Conservation (phyloP, 2,329 filamentous ascomycete species). For the Colletotrichum siamense region DNA sequence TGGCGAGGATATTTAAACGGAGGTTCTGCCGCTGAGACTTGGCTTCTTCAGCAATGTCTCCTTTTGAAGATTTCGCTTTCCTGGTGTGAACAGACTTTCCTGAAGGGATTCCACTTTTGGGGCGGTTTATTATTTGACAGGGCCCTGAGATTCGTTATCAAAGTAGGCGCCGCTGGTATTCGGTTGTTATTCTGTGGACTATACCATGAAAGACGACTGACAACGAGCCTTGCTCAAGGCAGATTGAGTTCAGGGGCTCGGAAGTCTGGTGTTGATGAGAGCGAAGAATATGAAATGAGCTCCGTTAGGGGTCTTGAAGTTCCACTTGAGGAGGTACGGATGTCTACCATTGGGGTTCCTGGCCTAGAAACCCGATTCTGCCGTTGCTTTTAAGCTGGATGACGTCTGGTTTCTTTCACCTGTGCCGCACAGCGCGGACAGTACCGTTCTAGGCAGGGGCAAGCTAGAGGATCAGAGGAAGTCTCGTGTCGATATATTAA, state of each 20-base stretch:
- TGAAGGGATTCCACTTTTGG: neutral
- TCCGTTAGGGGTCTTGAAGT: neutral
- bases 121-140: neutral
- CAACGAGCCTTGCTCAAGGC: rapidly evolving
- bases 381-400: neutral
- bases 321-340: neutral
- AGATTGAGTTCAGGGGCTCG: neutral
- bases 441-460: neutral
- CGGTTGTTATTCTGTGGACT: neutral
- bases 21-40: neutral
- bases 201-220: neutral
- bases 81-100: neutral
- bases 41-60: neutral
- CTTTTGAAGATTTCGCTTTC: too few species aligned
- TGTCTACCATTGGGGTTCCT: neutral
- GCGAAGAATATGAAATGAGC: neutral
- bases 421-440: neutral
- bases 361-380: neutral
- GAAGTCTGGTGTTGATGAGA: neutral
- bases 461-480: neutral
- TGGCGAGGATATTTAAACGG: neutral
- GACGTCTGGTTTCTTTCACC: neutral
- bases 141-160: neutral
- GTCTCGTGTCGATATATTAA: neutral
- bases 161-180: neutral